These are phyloP conservation scores for Pythium grandisporangium DNA, from an alignment of 352 stramenopile species.

Conservation along the genomic window DNA sequence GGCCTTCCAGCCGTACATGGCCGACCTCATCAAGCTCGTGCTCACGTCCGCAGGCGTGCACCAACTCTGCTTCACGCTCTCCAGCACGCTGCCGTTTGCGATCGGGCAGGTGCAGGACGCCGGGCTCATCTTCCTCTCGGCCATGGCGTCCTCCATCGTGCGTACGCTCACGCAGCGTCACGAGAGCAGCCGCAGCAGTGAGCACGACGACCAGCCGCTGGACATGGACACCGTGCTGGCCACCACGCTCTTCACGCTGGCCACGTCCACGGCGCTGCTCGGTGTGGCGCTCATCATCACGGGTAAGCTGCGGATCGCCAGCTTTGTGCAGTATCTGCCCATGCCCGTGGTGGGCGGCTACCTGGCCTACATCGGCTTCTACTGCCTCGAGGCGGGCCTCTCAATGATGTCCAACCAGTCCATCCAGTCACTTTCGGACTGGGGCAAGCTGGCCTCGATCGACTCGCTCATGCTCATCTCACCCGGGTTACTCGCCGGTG, in stretches of 20 bases:
- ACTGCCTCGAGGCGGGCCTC: constrained; percentile 73
- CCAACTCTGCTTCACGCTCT: constrained; percentile 78
- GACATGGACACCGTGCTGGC: constrained; percentile 83
- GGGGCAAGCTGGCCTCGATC: constrained; percentile 65
- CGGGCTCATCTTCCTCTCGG: constrained; percentile 97
- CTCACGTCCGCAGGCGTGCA: constrained; percentile 75
- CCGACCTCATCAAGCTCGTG: constrained; percentile 94
- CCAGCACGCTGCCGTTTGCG: constrained; percentile 93
- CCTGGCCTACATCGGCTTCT: constrained; percentile 95
- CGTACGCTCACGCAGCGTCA: too few species aligned
- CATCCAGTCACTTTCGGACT: constrained; percentile 86
- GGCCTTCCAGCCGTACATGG: constrained; percentile 88
- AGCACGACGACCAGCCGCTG: constrained; percentile 46
- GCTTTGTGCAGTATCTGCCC: constrained; percentile 95
- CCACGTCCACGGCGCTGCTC: constrained; percentile 87
- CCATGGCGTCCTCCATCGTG: constrained; percentile 90
- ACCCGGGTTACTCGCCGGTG: constrained; percentile 75
- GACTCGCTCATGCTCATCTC: constrained; percentile 76
- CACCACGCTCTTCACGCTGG: constrained; percentile 92
- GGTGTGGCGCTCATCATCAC: constrained; percentile 92
- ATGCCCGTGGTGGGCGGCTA: constrained; percentile 98
- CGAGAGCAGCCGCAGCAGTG: constrained; percentile 44
- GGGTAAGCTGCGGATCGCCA: constrained; percentile 91
- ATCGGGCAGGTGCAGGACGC: constrained; percentile 98
- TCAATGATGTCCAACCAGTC: constrained; percentile 86